Base-by-base conservation (phyloP, 2,329 filamentous ascomycete species). In the Fusarium torreyae region DNA sequence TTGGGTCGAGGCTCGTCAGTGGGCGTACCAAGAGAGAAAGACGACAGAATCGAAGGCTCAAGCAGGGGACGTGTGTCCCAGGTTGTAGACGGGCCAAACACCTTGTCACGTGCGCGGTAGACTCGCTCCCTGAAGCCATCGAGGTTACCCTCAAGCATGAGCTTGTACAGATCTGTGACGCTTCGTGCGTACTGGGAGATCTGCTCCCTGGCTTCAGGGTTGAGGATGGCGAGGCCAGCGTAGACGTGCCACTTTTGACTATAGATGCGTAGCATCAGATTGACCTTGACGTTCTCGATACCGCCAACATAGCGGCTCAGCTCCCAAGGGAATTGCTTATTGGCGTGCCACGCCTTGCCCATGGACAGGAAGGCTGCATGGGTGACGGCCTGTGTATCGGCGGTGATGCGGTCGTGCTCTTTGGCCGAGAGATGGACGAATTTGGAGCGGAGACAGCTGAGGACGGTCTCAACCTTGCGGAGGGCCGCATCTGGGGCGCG, bases 241-340 rank as follows among this genome's bases (percentile, higher is more conserved):
- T 99, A 99, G 60, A 99, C 96, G 83, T 99, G 97, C 97, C 97
- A 99, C 81, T 98, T 99, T 81, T 98, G 97, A 63, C 92, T 91
- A 83, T 98, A 99, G 82, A 99, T 98, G 74, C 96, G 94, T 71
- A 99, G 85, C 72, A 94, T 98, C 72, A 98, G 90, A 82, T 99
- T 99, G 84, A 98, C 97, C 83, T 99, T 99, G 75, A 98, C 95
- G 79, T 99, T 99, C 81, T 99, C 96, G 75, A 99, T 97, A 53
- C 96, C 97, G 61, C 96, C 96, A 6, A 98, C 89, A 80, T 98
- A 99, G 68, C 96, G 94, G n/a, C 91, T 89, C 46, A 95, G 90
- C 75, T 98, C 95, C 96, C 96, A 99, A 0, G 97, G 96, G 75
- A 98, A 99, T 78, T 99, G 94, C 61, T 91, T 88, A 79, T 97